Base-by-base conservation (phyloP, 805 yeast species). In the Saturnispora dispora region DNA sequence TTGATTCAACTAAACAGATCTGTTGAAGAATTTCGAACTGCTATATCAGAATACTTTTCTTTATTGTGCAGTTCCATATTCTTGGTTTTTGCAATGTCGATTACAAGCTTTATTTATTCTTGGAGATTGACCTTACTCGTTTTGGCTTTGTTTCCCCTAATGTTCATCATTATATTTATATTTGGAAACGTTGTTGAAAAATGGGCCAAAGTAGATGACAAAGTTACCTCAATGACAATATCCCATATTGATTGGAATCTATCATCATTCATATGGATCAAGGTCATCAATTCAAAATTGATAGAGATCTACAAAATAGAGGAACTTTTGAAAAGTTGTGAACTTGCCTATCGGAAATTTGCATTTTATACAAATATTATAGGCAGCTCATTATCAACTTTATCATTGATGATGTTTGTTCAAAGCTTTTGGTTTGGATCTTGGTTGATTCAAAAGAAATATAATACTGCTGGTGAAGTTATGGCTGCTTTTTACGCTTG, bases 401-500 rank as follows among this genome's bases (percentile, higher is more conserved):
- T 90, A 4, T 74, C 83, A 0, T 69, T 88, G 37, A 63, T 81
- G 61, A 82, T 89, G 81, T 89, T 91, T 70, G 85, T 90, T 3
- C 96, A 88, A 65, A 95, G 91, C 0, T 86, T 93, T 59, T 89
- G 95, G 88, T 91, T 84, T 68, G 99, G 98, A 1, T 77, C 83
- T 28, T 73, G 72, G 44, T 75, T 86, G 71, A 82, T 88, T 3
- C 65, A 67, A 35, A 64, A 67, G 5, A 78, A 79, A 0, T 71
- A 75, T 8, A 62, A 82, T 13, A 58, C 70, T 1, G 69, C 88
- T 2, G 83, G 86, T 11, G 75, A 80, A 39, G 87, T 91, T 0
- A 69, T 93, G 47, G 83, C 96, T 0, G 85, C 95, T 39, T 88
- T 93, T 59, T 81, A 88, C 57, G 77, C 96, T 10, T 88, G 96